Evolutionary conservation across 441 rosid species (phyloP), one percentile per base, ranked within the genome.

Genomic region (Mallotus repandus): DNA sequence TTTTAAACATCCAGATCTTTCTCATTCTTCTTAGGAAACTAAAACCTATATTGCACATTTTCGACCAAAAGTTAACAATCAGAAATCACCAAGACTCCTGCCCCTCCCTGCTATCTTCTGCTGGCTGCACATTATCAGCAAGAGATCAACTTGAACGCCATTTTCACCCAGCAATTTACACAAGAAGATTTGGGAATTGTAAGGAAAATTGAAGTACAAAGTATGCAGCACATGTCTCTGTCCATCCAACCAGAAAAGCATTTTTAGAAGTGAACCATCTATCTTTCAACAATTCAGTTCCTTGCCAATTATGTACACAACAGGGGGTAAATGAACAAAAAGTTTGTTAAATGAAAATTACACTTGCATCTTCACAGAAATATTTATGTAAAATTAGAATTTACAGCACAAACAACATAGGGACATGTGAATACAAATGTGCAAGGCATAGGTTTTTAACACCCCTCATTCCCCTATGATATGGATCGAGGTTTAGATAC

Each of bases 41-140:
- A 45, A n/a, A 13, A 58, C 49, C 10, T 22, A 59, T n/a, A 66
- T 18, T 63, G 43, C 32, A 58, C 72, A 55, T 32, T 9, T 49
- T 45, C 57, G 60, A 58, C 13, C 18, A 55, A 14, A 5, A 41
- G 21, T 58, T 35, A 52, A 62, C 12, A 32, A 48, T 13, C 41
- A 54, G 22, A 50, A 62, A 32, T 64, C 16, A 2, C 43, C 45
- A 45, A 15, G 18, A 46, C 54, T 56, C 78, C 98, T 89, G 68
- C 89, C 98, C 74, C 81, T 83, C 64, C 97, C 95, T 84, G 76
- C 70, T 79, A 66, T 91, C 96, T 85, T 85, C 83, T 18, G 87
- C 64, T 69, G 91, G 73, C 97, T 91, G 86, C 78, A 77, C 15
- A 66, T 76, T 55, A 58, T 66, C 18, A 62, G 61, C 38, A 72